Evolutionary conservation across 2,329 filamentous ascomycete species (phyloP), one percentile per base, ranked within the genome.

Genomic region (Plenodomus lindquistii): DNA sequence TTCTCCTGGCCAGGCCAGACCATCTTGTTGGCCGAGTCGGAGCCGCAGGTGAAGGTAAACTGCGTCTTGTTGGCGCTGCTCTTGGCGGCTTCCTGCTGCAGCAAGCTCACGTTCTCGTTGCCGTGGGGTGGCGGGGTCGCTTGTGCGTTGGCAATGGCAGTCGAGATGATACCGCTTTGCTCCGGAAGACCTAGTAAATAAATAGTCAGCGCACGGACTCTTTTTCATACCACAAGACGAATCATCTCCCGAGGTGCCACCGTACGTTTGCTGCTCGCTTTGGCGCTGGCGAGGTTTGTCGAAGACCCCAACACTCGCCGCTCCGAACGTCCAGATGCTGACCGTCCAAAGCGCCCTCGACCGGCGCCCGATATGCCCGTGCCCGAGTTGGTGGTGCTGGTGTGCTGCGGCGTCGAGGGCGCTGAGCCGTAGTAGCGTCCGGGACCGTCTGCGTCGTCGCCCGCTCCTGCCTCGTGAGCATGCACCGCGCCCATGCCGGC

Each of bases 41-140:
- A 93, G 64, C 95, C 89, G 73, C 91, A 97, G 11, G 91, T 96
- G 68, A 99, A 99, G 9, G 94, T 99, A 70, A 99, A 99, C 62
- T 97, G 91, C 0, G 89, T 88, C 47, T 91, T 90, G 5, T 87
- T 83, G 4, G 89, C 85, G 29, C 81, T 85, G 3, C 82, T 86
- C 48, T 79, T 78, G 5, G 79, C 73, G 16, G 81, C 76, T 70
- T 88, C 85, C 67, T 90, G 87, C 48, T 90, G 86, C 40, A 95
- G 75, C 50, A 92, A 79, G 70, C 88, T 93, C 55, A 87, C 79
- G 72, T 91, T 94, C 66, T 93, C 89, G 67, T 91, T 86, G 13
- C 86, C 88, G 66, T 71, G 54, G 42, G 60, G 60, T 15, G 65
- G 61, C 24, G 67, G 63, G 42, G 67, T 44, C 86, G 90, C 71